Conservation (phyloP, 208 protist genomes). For the Trypanosoma caninum region DNA sequence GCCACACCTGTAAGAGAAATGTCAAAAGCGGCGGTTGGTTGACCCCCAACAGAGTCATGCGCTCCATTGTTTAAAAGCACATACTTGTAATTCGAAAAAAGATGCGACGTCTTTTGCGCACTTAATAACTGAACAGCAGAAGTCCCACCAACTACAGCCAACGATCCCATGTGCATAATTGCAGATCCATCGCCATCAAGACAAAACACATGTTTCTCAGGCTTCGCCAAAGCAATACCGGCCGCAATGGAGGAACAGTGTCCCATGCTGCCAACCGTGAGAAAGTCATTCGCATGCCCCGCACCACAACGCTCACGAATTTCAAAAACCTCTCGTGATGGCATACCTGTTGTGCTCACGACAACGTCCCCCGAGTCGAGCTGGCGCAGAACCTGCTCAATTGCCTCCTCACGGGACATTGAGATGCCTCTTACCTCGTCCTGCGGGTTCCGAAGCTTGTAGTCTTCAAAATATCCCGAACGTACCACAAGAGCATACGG, state of each 20-base stretch:
- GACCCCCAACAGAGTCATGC: slow-evolving; percentile 72
- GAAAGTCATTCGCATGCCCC: slow-evolving; percentile 51
- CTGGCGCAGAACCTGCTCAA: slow-evolving; percentile 69
- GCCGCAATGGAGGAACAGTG: slow-evolving; percentile 60
- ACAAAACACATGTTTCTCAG: slow-evolving; percentile 58
- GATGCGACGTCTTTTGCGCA: slow-evolving; percentile 12
- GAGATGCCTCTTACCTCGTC: slow-evolving; percentile 29
- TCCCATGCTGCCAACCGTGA: slow-evolving; percentile 75
- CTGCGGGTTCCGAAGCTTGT: slow-evolving; percentile 30
- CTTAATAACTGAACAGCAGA: slow-evolving; percentile 21
- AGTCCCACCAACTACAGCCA: slow-evolving; percentile 46
- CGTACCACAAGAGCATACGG: slow-evolving; percentile 78
- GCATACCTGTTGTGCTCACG: slow-evolving; percentile 72
- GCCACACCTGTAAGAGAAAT: slow-evolving; percentile 69
- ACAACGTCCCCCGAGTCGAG: slow-evolving; percentile 56
- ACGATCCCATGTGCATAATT: slow-evolving; percentile 72
- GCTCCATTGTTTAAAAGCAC: slow-evolving; percentile 86
- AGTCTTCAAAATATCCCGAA: slow-evolving; percentile 48
- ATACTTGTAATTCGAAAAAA: slow-evolving; percentile 78
- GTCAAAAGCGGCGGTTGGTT: slow-evolving; percentile 65
- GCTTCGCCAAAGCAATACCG: slow-evolving; percentile 65
- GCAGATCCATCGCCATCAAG: slow-evolving; percentile 84
- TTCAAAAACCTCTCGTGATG: slow-evolving; percentile 62
- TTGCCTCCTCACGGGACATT: slow-evolving; percentile 50
- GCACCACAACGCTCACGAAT: slow-evolving; percentile 34